A percentile compares a stretch with the other conserved stretches of the same genome.
Conservation (phyloP, 192 early-diverging fungal species). For the Backusella tuberculispora region DNA sequence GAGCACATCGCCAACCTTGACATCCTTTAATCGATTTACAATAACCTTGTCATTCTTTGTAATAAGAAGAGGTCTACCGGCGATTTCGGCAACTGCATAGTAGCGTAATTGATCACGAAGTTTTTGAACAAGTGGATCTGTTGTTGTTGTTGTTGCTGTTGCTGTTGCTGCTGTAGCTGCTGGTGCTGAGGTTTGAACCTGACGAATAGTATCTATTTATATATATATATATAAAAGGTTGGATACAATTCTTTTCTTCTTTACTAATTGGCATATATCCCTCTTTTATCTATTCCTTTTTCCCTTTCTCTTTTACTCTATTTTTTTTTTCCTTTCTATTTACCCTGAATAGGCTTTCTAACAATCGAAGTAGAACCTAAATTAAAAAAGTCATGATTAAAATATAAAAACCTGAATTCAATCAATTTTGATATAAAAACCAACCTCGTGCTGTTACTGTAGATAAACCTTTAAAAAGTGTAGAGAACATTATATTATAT, state of each 20-base stretch:
- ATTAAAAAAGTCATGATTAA: neutral
- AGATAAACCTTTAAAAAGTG: constrained; percentile 7
- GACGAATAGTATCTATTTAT: constrained; percentile 16
- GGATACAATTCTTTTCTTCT: neutral
- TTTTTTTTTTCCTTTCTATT: constrained; percentile 1
- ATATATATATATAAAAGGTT: neutral
- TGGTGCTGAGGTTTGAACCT: constrained; percentile 18
- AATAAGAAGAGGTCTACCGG: constrained; percentile 85
- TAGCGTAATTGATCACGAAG: constrained; percentile 71
- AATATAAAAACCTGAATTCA: neutral
- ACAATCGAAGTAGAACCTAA: constrained; percentile 17
- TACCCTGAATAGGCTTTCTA: constrained; percentile 16
- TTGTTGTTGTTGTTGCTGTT: neutral
- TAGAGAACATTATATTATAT: constrained; percentile 9
- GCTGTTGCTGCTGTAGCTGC: neutral
- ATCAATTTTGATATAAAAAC: neutral
- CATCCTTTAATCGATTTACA: constrained; percentile 80
- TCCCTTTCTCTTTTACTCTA: neutral
- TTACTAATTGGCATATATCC: neutral
- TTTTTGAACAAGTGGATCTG: constrained; percentile 24
- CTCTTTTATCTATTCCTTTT: neutral
- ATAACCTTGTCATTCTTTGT: constrained; percentile 88
- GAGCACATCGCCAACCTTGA: constrained; percentile 87
- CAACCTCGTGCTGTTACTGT: constrained; percentile 1
- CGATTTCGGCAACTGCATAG: constrained; percentile 89